These are phyloP conservation scores for Aspergillus uvarum DNA, from an alignment of 2,329 filamentous ascomycete species.

Conservation along the genomic window DNA sequence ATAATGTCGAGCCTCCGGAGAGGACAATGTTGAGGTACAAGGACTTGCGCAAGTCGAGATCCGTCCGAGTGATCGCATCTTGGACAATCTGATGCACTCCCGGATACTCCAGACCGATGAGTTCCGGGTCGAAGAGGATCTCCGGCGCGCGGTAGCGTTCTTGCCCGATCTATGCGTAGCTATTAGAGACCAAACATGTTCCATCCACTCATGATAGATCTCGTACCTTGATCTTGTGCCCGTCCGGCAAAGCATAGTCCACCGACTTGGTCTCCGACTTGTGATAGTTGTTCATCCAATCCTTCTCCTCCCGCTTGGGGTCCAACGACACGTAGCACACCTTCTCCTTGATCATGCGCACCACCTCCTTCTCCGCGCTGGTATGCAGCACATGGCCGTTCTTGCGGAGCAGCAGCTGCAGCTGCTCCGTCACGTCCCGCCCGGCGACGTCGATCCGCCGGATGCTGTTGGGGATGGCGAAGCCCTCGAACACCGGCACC, in stretches of 20 bases:
- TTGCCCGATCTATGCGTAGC: constrained; percentile 68
- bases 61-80: constrained; percentile 90
- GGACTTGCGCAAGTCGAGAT: constrained; percentile 90
- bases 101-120: constrained; percentile 94
- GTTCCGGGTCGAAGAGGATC: constrained; percentile 95
- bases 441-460: constrained; percentile 94
- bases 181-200: neutral
- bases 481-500: constrained; percentile 96
- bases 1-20: constrained; percentile 92
- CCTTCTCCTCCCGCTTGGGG: constrained; percentile 92
- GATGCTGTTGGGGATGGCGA: constrained; percentile 94
- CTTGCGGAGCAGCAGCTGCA: constrained; percentile 88
- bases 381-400: constrained; percentile 94
- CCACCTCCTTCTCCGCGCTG: constrained; percentile 98
- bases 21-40: constrained; percentile 97
- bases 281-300: constrained; percentile 72
- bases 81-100: constrained; percentile 98
- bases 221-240: constrained; percentile 82
- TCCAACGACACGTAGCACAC: constrained; percentile 88
- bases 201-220: neutral
- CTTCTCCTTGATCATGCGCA: constrained; percentile 93
- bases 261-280: constrained; percentile 76
- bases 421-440: constrained; percentile 90
- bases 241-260: constrained; percentile 89
- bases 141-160: constrained; percentile 95